These are phyloP conservation scores for Luvunga scandens DNA, from an alignment of 345 rosid species.

Conservation along the genomic window DNA sequence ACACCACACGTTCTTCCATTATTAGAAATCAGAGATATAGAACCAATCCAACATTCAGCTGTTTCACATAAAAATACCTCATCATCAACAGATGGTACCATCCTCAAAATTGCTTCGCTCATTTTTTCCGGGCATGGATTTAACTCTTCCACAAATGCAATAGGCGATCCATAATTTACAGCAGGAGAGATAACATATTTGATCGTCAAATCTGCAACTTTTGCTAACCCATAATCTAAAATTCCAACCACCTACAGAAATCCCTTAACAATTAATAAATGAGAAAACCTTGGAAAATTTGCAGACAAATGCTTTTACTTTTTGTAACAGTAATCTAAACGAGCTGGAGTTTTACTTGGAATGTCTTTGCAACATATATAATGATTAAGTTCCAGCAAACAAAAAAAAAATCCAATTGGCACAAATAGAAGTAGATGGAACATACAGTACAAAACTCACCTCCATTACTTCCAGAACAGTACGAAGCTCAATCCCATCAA, in stretches of 20 bases:
- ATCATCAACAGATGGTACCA: slow-evolving; percentile 38
- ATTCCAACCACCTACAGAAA: slow-evolving; percentile 68
- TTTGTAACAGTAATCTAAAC: not conserved
- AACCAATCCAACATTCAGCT: slow-evolving; percentile 1
- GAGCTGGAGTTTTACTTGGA: not conserved
- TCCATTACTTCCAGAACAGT: slow-evolving; percentile 80
- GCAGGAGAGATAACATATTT: slow-evolving; percentile 77
- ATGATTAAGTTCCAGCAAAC: not conserved
- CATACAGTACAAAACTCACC: slow-evolving; percentile 41
- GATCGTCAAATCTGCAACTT: slow-evolving; percentile 83
- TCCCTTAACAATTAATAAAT: slow-evolving; percentile 15
- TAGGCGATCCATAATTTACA: slow-evolving; percentile 53
- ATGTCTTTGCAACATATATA: not conserved
- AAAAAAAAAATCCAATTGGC: not conserved
- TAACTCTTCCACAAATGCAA: slow-evolving; percentile 50
- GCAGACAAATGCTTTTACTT: not conserved
- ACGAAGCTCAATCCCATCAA: slow-evolving; percentile 49
- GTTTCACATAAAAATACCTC: slow-evolving; percentile 39
- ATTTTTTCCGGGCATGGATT: slow-evolving; percentile 41
- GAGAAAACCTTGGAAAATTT: not conserved
- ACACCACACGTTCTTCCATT: not conserved
- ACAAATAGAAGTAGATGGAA: not conserved
- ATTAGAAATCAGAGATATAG: not conserved
- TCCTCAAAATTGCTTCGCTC: slow-evolving; percentile 51
- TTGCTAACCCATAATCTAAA: slow-evolving; percentile 84